These are phyloP conservation scores for Cichorium intybus DNA, from an alignment of 140 eudicot species.

Conservation along the genomic window DNA sequence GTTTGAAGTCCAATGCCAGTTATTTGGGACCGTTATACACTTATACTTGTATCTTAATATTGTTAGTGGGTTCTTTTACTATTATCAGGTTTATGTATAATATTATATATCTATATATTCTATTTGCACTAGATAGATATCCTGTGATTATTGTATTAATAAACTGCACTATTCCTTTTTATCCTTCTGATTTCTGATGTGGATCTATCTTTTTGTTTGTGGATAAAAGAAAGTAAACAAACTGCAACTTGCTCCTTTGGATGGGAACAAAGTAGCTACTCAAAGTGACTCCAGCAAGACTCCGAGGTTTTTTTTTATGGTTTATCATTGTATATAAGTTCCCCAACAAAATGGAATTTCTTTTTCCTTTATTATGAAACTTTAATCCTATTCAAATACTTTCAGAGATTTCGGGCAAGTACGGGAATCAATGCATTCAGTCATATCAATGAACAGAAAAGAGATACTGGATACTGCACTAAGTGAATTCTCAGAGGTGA, in stretches of 20 bases:
- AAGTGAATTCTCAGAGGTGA: constrained; percentile 74
- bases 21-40: not conserved
- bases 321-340: not conserved
- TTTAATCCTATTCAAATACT: constrained; percentile 1
- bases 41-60: not conserved
- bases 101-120: no score
- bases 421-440: constrained; percentile 71
- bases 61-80: not conserved
- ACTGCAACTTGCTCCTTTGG: constrained; percentile 43
- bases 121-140: no score
- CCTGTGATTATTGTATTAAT: not conserved
- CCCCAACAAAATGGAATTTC: not conserved
- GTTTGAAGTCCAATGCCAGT: not conserved
- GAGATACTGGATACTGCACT: constrained; percentile 80
- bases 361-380: not conserved
- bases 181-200: not conserved
- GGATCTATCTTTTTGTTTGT: constrained; percentile 1
- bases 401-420: constrained; percentile 71
- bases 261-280: constrained; percentile 28
- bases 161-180: not conserved
- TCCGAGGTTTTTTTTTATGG: constrained; percentile 35
- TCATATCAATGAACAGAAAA: constrained; percentile 76
- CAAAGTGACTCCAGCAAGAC: constrained; percentile 33
- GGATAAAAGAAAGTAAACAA: constrained; percentile 48
- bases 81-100: not conserved